These are phyloP conservation scores for Trypanosoma theileri DNA, from an alignment of 208 protist genomes.

Conservation along the genomic window DNA sequence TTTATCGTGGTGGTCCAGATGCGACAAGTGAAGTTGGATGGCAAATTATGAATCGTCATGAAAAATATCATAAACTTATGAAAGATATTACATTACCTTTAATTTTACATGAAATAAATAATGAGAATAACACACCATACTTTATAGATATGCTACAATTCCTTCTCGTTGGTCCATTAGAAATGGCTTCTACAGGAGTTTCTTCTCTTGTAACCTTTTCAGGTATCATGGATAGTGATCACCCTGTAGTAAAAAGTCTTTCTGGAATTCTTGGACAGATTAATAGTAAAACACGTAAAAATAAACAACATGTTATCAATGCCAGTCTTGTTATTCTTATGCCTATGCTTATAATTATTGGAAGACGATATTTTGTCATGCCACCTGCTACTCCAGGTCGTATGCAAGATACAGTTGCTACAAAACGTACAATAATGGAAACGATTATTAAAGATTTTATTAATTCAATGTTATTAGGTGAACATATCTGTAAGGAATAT, in stretches of 20 bases:
- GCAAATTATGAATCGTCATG: slow-evolving; percentile 25
- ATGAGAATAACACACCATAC: background rate
- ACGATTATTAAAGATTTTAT: slow-evolving; percentile 21
- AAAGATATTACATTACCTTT: slow-evolving; percentile 21
- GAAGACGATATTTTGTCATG: slow-evolving; percentile 25
- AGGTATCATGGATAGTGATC: slow-evolving; percentile 21
- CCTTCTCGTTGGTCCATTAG: slow-evolving; percentile 24
- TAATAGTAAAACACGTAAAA: slow-evolving; percentile 6
- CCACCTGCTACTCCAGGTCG: slow-evolving; percentile 21
- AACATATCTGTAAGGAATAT: background rate
- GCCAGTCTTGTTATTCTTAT: slow-evolving; percentile 19
- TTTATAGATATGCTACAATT: slow-evolving; percentile 31
- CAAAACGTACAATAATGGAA: slow-evolving; percentile 28
- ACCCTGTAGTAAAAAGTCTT: slow-evolving; percentile 13
- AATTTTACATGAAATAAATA: slow-evolving; percentile 15
- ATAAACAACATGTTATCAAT: background rate
- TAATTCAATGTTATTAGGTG: slow-evolving; percentile 17
- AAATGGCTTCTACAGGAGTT: slow-evolving; percentile 7
- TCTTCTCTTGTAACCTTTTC: slow-evolving; percentile 20
- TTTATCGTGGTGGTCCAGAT: slow-evolving; percentile 11
- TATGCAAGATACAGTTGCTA: slow-evolving; percentile 19
- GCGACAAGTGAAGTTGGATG: slow-evolving; percentile 3
- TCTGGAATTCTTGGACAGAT: background rate
- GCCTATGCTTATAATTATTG: slow-evolving; percentile 19
- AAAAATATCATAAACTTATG: slow-evolving; percentile 25